Percentiles rank a stretch among this genome's conserved stretches.
phyloP scores from a whole-genome alignment of 2,329 filamentous ascomycete genomes.

The Botryotinia globosa region DNA sequence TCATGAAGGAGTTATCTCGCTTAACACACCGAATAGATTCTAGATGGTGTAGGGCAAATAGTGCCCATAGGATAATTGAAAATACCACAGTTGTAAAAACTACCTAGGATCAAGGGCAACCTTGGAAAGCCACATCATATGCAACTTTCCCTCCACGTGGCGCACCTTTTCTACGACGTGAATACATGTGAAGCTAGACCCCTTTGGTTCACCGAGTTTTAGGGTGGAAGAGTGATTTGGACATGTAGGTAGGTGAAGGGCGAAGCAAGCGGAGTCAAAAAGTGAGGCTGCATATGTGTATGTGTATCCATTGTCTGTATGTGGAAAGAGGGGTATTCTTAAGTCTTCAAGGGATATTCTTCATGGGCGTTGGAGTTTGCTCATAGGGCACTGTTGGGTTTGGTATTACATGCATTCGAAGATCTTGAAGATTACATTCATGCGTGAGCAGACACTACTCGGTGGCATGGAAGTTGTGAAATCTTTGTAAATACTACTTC shows the following conservation, averaged over 20 bases:
- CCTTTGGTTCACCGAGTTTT: not conserved
- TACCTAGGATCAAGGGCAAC: not conserved
- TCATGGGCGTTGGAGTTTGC: not conserved
- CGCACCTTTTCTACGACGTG: not conserved
- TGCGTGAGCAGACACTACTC: not conserved
- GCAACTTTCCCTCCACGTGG: not conserved
- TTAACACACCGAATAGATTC: not conserved
- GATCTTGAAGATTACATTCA: not conserved
- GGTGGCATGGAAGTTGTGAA: not conserved
- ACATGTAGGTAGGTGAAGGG: not conserved
- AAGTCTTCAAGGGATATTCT: not conserved
- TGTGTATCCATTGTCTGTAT: not conserved
- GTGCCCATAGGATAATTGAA: not conserved
- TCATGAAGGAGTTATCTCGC: not conserved
- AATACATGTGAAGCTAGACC: not conserved
- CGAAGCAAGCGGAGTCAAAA: not conserved
- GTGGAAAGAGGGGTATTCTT: not conserved
- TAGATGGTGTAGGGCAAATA: not conserved
- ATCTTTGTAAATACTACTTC: not conserved
- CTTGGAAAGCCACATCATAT: not conserved
- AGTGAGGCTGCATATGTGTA: not conserved
- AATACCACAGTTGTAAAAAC: not conserved
- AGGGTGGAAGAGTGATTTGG: not conserved
- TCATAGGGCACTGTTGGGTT: not conserved
- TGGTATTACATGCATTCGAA: not conserved